A percentile compares a stretch with the other conserved stretches of the same genome.
phyloP scores from a whole-genome alignment of 441 rosid genomes.

The Euphorbia corollata region DNA sequence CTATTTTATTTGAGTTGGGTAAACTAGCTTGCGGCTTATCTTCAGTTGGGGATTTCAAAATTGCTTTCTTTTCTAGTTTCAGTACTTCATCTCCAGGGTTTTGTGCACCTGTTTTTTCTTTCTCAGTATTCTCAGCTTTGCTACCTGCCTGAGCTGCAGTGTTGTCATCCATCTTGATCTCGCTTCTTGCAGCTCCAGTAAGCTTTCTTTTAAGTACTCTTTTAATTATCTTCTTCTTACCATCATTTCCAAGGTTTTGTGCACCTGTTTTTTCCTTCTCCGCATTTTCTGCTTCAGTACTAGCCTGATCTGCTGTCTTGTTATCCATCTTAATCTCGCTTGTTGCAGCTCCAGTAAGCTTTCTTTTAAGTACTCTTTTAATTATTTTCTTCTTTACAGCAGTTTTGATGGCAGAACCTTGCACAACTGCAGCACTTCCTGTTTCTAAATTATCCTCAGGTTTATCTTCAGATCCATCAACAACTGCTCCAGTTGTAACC shows the following conservation, averaged over 20 bases:
- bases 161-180: conserved; percentile 36
- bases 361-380: conserved; percentile 74
- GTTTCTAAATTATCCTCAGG: conserved; percentile 41
- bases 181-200: conserved; percentile 34
- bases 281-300: conserved; percentile 24
- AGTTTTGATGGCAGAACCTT: conserved; percentile 47
- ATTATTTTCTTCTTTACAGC: conserved; percentile 66
- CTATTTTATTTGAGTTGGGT: conserved; percentile 29
- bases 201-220: conserved; percentile 76
- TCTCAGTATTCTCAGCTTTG: conserved; percentile 27
- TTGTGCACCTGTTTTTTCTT: conserved; percentile 30
- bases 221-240: conserved; percentile 72
- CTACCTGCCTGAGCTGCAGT: conserved; percentile 29
- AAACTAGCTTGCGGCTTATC: conserved; percentile 35
- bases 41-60: conserved; percentile 27
- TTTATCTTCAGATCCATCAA: conserved; percentile 34
- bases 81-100: conserved; percentile 19
- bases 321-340: conserved; percentile 40
- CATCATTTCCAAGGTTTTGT: conserved; percentile 21
- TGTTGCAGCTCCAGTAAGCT: conserved; percentile 39
- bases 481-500: conserved; percentile 33
- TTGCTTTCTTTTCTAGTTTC: conserved; percentile 23
- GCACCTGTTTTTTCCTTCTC: conserved; percentile 30
- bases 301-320: conserved; percentile 28
- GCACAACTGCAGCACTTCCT: conserved; percentile 28